Evolutionary conservation across 148 eudicot species (phyloP).

Genomic region (Fagopyrum homotropicum): DNA sequence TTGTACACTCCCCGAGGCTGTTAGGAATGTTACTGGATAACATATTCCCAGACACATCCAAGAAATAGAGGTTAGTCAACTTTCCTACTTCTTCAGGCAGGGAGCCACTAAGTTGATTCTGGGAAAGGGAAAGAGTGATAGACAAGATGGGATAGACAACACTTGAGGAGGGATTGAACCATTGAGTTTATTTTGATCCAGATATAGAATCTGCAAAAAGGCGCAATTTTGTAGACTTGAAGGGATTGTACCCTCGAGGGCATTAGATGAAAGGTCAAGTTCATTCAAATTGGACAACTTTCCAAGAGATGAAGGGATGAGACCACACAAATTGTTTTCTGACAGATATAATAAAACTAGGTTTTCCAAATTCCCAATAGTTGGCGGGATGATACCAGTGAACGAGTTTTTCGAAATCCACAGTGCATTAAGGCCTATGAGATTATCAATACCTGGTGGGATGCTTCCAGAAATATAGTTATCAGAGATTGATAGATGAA

Average conservation of each 20-base stretch:
- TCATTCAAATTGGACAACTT: conserved; percentile 2
- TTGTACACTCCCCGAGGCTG: conserved; percentile 6
- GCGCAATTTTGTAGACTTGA: neutral
- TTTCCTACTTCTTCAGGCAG: conserved; percentile 17
- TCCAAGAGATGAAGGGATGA: conserved; percentile 6
- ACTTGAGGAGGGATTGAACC: conserved; percentile 8
- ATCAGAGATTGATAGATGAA: neutral
- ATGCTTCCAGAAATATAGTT: conserved; percentile 2
- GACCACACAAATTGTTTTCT: neutral
- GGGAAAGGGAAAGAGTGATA: neutral
- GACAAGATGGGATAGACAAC: neutral
- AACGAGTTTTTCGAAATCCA: neutral
- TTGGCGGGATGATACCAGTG: neutral
- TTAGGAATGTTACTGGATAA: conserved; percentile 15
- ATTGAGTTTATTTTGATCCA: neutral
- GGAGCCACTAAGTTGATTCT: conserved; percentile 6
- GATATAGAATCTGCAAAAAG: neutral
- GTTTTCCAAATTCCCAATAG: neutral
- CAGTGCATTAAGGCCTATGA: neutral
- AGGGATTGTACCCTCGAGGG: conserved; percentile 12
- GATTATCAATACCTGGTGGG: neutral
- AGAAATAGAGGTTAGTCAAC: neutral
- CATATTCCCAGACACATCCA: conserved; percentile 6
- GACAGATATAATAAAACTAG: neutral
- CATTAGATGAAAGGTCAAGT: conserved; percentile 2